phyloP scores from a whole-genome alignment of 2,329 filamentous ascomycete species.

The Cladosporium sp. region DNA sequence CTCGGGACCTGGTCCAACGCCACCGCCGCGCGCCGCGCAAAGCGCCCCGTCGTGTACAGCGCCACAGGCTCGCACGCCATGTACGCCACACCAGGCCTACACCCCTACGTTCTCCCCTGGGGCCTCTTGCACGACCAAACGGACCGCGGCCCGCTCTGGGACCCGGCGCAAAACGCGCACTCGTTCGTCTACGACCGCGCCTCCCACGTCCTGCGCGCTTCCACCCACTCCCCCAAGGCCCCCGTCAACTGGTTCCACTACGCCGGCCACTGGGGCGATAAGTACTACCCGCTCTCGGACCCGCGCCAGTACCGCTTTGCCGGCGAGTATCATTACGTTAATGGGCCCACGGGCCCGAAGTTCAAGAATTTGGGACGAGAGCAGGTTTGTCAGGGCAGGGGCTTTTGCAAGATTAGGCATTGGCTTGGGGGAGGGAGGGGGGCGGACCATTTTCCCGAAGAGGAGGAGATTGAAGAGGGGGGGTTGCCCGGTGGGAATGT shows the following conservation, averaged over 20 bases:
- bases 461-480: constrained; percentile 38
- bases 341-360: constrained; percentile 78
- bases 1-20: constrained; percentile 57
- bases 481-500: no score
- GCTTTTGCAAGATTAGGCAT: constrained; percentile 51
- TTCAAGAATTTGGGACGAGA: constrained; percentile 77
- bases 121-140: constrained; percentile 80
- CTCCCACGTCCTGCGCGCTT: constrained; percentile 41
- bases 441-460: constrained; percentile 11
- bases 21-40: constrained; percentile 24
- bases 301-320: constrained; percentile 83
- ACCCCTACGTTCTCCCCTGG: constrained; percentile 82
- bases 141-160: constrained; percentile 84
- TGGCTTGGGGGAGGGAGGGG: constrained; percentile 40
- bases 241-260: constrained; percentile 90
- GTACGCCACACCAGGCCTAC: constrained; percentile 79
- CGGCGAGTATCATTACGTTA: constrained; percentile 92
- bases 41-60: constrained; percentile 74
- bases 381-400: constrained; percentile 64
- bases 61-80: constrained; percentile 88
- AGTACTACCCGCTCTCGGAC: constrained; percentile 79
- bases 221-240: constrained; percentile 64
- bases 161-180: constrained; percentile 73
- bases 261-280: constrained; percentile 86
- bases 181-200: constrained; percentile 67